Evolutionary conservation across 331 rosid genomes (phyloP).

Genomic region (Rosa hybrid): DNA sequence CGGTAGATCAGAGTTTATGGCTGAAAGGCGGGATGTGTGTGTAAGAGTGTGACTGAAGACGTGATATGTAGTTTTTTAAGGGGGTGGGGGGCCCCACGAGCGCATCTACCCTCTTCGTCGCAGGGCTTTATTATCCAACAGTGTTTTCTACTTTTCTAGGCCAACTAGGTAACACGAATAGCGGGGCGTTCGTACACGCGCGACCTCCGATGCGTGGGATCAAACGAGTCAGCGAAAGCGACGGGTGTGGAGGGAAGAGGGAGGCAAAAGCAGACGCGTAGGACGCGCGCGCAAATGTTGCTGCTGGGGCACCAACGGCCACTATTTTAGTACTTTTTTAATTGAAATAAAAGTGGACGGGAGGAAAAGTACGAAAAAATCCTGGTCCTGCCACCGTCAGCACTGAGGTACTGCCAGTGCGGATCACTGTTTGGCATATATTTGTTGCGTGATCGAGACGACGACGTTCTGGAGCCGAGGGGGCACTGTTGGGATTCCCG

Average conservation of each 20-base stretch:
- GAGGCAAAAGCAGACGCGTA: constrained; percentile 76
- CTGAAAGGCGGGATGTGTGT: constrained; percentile 9
- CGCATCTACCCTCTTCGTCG: constrained; percentile 28
- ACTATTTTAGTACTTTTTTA: not conserved
- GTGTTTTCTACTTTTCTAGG: constrained; percentile 26
- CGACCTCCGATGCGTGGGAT: constrained; percentile 24
- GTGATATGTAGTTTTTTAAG: not conserved
- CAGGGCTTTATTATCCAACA: not conserved
- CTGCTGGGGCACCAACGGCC: constrained; percentile 56
- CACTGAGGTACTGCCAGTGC: not conserved
- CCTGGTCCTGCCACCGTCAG: not conserved
- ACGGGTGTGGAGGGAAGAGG: constrained; percentile 57
- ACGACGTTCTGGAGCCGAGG: constrained; percentile 28
- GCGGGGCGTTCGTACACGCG: constrained; percentile 30
- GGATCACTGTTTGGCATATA: not conserved
- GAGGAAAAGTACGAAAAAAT: constrained; percentile 1
- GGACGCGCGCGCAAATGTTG: constrained; percentile 90
- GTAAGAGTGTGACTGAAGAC: constrained; percentile 1
- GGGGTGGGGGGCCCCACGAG: constrained; percentile 28
- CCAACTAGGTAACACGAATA: constrained; percentile 33
- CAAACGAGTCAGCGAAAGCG: constrained; percentile 42
- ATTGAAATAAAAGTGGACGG: not conserved
- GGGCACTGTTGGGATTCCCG: constrained; percentile 25
- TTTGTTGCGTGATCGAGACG: constrained; percentile 24
- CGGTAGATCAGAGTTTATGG: constrained; percentile 16